Evolutionary conservation across 1,284 basidiomycete species (phyloP).

Genomic region (Irpex sp.): DNA sequence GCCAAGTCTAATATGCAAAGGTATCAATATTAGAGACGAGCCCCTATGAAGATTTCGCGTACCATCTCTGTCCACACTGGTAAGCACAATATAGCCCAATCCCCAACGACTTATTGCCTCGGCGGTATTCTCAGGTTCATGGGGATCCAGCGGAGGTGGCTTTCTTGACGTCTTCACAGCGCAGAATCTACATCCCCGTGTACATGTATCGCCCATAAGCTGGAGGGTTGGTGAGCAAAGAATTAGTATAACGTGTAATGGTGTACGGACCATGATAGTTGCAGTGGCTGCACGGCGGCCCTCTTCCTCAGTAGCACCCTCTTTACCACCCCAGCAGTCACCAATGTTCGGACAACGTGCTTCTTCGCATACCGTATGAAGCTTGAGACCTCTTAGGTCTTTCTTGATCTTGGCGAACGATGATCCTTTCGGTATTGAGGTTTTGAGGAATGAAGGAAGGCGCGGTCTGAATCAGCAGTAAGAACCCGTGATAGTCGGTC

Average conservation of each 20-base stretch:
- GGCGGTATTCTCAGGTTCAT: conserved; percentile 98
- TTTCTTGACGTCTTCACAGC: conserved; percentile 92
- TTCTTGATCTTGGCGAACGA: conserved; percentile 94
- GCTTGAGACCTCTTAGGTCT: conserved; percentile 85
- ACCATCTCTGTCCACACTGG: conserved; percentile 97
- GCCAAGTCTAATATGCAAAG: conserved; percentile 61
- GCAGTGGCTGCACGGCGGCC: conserved; percentile 88
- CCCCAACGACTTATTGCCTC: conserved; percentile 99
- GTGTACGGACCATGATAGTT: conserved; percentile 89
- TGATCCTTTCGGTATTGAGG: conserved; percentile 85
- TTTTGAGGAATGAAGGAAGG: conserved; percentile 91
- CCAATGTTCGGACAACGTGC: conserved; percentile 99
- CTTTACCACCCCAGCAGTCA: conserved; percentile 96
- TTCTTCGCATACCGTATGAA: conserved; percentile 99
- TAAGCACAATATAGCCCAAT: conserved; percentile 96
- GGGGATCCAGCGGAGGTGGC: conserved; percentile 90
- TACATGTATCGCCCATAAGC: conserved; percentile 99
- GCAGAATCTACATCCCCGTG: conserved; percentile 96
- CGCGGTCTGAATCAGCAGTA: conserved; percentile 51
- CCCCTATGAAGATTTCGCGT: conserved; percentile 20
- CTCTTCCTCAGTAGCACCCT: conserved; percentile 67
- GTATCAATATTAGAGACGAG: conserved; percentile 6
- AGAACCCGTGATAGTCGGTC: background rate
- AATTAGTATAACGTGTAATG: background rate
- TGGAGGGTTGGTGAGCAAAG: conserved; percentile 28